These are phyloP conservation scores for Candida chilensis DNA, from an alignment of 805 yeast species.

Conservation along the genomic window DNA sequence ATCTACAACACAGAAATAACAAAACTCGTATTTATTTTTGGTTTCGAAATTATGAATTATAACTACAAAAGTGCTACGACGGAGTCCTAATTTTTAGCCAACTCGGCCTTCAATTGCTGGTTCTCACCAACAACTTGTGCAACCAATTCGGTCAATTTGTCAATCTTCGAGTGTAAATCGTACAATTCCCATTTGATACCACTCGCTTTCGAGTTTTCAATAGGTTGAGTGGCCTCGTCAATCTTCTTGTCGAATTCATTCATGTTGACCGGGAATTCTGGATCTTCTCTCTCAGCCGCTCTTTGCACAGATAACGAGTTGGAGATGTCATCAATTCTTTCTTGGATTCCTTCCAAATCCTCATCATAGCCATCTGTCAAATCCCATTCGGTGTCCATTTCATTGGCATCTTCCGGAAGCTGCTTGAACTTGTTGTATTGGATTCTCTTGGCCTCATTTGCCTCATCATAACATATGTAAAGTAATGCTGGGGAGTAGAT, in stretches of 20 bases:
- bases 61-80: no score
- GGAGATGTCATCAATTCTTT: slow-evolving; percentile 24
- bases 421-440: slow-evolving; percentile 59
- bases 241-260: slow-evolving; percentile 42
- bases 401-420: slow-evolving; percentile 72
- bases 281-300: slow-evolving; percentile 61
- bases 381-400: slow-evolving; percentile 73
- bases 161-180: slow-evolving; percentile 43
- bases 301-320: slow-evolving; percentile 38
- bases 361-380: slow-evolving; percentile 62
- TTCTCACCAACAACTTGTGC: slow-evolving; percentile 26
- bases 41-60: no score
- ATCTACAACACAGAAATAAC: no score
- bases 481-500: slow-evolving; percentile 62
- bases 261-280: slow-evolving; percentile 48
- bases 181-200: slow-evolving; percentile 62
- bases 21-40: no score
- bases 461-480: slow-evolving; percentile 55
- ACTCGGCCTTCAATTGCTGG: slow-evolving; percentile 12
- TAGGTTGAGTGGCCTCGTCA: slow-evolving; percentile 46
- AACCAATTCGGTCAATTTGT: slow-evolving; percentile 30
- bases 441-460: slow-evolving; percentile 58
- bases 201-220: slow-evolving; percentile 38
- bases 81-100: no score
- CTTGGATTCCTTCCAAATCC: slow-evolving; percentile 17